Percentiles rank a stretch among this genome's conserved stretches.
Conservation (phyloP, 2,329 filamentous ascomycete species). For the Chaetothyriales sp. region DNA sequence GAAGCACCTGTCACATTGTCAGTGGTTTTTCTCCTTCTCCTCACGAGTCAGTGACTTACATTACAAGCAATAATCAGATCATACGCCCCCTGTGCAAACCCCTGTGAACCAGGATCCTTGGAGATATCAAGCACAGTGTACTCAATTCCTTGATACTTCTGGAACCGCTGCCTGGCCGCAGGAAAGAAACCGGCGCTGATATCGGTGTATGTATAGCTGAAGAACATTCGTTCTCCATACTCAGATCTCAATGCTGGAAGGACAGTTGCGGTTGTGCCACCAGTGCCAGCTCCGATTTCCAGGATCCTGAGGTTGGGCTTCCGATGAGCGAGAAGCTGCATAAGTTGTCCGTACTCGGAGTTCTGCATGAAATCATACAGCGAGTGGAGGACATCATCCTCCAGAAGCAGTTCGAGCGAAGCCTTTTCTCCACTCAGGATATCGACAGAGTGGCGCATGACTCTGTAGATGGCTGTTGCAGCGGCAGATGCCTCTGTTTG, state of each 20-base stretch:
- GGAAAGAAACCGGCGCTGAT: conserved; percentile 15
- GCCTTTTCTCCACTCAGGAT: background rate
- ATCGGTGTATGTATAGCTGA: conserved; percentile 19
- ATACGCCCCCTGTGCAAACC: conserved; percentile 18
- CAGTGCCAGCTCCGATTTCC: conserved; percentile 20
- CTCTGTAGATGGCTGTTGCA: background rate
- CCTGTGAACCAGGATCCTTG: conserved; percentile 19
- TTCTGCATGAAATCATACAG: background rate
- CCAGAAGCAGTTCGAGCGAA: background rate
- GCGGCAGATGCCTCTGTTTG: background rate
- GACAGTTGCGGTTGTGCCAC: conserved; percentile 14
- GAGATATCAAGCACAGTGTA: conserved; percentile 21
- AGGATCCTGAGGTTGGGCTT: conserved; percentile 13
- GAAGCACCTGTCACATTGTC: conserved; percentile 17
- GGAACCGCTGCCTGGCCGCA: conserved; percentile 5
- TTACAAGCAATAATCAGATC: conserved; percentile 24
- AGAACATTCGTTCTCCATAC: too few species aligned
- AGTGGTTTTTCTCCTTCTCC: conserved; percentile 16
- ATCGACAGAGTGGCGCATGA: background rate
- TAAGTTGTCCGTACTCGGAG: conserved; percentile 1
- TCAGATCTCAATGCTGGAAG: conserved; percentile 3
- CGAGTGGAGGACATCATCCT: background rate
- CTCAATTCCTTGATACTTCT: conserved; percentile 10
- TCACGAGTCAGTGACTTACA: too few species aligned
- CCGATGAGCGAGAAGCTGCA: conserved; percentile 7